Evolutionary conservation across 768 basidiomycete species (phyloP), one percentile per base, ranked within the genome.

Genomic region (Mycena alexandri): DNA sequence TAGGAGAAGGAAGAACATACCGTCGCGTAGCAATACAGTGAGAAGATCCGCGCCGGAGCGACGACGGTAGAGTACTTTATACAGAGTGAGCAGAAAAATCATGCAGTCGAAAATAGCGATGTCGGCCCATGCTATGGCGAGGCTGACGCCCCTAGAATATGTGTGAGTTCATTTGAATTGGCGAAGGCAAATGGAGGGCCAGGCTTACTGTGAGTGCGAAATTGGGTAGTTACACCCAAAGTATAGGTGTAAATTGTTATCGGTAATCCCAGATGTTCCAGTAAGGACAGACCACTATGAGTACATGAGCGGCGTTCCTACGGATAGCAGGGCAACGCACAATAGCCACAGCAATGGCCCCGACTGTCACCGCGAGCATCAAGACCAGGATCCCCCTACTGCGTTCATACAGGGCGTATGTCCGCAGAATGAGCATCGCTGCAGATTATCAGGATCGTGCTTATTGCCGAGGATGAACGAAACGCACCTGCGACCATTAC

Each of bases 401-500:
- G 8, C 69, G 68, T n/a, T 63, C 66, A 42, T 70, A 72, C 12
- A 72, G 50, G 5, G 71, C 71, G 43, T 68, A 65, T 2, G 71
- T 72, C 3, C 69, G 66, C 7, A 72, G 14, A n/a, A 70, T 65
- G 8, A 70, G 63, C 64, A 72, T 69, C 2, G 47, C 68, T 72
- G 25, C 3, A 17, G 17, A 43, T 24, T 2, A 4, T 58, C 10
- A 54, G 33, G 19, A n/a, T 17, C 22, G 16, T n/a, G 17, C 19
- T 7, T 52, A 1, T 29, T 29, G 21, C 19, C 25, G 22, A 17
- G 44, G 2, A 21, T 34, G 38, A 36, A 17, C 12, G 17, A 24
- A 24, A 21, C 59, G 33, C 8, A 65, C 69, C 29, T 22, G 44
- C 65, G 41, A 66, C 21, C 14, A 66, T 50, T 2, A 67, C 3